Conservation (phyloP, 2,329 filamentous ascomycete genomes). For the Pseudopyrenochaeta lycopersici region DNA sequence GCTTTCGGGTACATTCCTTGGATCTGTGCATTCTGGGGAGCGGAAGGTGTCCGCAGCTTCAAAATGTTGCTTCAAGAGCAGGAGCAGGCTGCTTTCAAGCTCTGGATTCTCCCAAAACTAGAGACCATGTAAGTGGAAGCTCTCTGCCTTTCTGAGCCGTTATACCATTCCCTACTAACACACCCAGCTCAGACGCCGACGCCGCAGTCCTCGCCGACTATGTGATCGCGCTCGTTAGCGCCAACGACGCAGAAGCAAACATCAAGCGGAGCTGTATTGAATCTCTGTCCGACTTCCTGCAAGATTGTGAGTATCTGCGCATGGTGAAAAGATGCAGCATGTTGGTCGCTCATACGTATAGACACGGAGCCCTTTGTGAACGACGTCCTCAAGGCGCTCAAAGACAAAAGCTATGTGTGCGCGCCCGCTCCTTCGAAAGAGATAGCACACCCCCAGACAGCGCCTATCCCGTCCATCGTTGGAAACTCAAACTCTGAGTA, state of each 20-base stretch:
- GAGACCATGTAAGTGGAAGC: conserved; percentile 71
- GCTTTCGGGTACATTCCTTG: neutral
- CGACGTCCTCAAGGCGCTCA: conserved; percentile 74
- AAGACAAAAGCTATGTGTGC: conserved; percentile 59
- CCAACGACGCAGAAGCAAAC: conserved; percentile 66
- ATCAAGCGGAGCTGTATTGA: conserved; percentile 74
- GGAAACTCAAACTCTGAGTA: conserved; percentile 29
- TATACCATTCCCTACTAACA: conserved; percentile 7
- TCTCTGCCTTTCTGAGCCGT: neutral
- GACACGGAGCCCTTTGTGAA: conserved; percentile 71
- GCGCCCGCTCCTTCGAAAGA: conserved; percentile 28
- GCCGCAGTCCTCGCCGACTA: conserved; percentile 85
- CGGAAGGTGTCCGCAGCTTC: conserved; percentile 7
- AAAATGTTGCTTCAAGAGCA: conserved; percentile 64
- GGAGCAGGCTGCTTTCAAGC: conserved; percentile 69
- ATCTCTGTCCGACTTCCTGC: conserved; percentile 79
- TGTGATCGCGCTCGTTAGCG: conserved; percentile 77
- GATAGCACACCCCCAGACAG: conserved; percentile 26
- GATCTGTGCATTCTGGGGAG: conserved; percentile 5
- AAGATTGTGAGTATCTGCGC: conserved; percentile 63
- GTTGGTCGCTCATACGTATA: conserved; percentile 36
- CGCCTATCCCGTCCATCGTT: conserved; percentile 33
- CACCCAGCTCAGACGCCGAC: conserved; percentile 75
- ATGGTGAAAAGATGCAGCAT: neutral
- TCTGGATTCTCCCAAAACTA: conserved; percentile 80